Evolutionary conservation across 2,329 filamentous ascomycete species (phyloP), one percentile per base, ranked within the genome.

Genomic region (Sclerotinia trifoliorum): DNA sequence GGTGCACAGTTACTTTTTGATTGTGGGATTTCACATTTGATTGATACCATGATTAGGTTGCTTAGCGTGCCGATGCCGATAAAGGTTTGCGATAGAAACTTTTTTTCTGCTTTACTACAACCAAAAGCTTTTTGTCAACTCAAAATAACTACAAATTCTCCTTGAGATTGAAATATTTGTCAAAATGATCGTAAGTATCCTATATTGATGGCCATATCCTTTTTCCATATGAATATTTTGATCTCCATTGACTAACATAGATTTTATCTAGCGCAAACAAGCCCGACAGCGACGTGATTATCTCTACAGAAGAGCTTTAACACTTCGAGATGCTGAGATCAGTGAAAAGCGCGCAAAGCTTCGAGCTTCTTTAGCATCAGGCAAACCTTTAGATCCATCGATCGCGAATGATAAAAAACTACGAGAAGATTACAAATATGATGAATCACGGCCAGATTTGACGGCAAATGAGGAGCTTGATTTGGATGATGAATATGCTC

Each of bases 401-500:
- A 91, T 98, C 73, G 93, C 94, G 67, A 91, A 96, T 76, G 94
- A 99, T 80, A 93, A 92, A 79, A 78, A 85, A 42, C 81, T 99
- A 67, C 87, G 94, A 55, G 89, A 92, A 77, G 93, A 98, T 78
- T 97, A 91, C 81, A 93, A 94, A 77, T 99, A 94, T 78, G 95
- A 99, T 78, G 94, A 97, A 80, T 92, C 92, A 5, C 82, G 87
- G 32, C 84, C 85, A 29, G 90, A 93, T 74, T 81, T 88, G 66
- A 88, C 84, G 3, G 82, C 83, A 24, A 85, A 92, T 68, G 89
- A 93, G 68, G 85, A 90, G 77, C 80, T 93, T 24, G 90, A 92
- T 67, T 80, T 96, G 26, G 92, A 96, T 77, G 92, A 96, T 76
- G 94, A 98, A 81, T 98, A 97, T 78, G 88, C 90, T 32, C 88